Evolutionary conservation across 139 green algal genomes (phyloP), one percentile per base, ranked within the genome.

Genomic region (Trebouxia sp.): DNA sequence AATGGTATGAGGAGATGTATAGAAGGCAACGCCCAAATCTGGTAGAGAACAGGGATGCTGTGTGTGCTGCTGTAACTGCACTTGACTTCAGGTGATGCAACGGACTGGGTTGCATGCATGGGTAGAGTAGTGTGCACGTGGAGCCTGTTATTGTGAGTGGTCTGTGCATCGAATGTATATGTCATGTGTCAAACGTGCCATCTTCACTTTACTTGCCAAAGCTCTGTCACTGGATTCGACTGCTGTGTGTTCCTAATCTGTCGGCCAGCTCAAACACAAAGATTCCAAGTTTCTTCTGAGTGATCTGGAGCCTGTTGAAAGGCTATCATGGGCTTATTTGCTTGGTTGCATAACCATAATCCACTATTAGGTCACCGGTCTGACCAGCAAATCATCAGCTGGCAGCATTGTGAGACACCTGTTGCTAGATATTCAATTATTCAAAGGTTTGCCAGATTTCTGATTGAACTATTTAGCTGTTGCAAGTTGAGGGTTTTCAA

Each of bases 381-480:
- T n/a, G n/a, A n/a, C n/a, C n/a, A n/a, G n/a, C n/a, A n/a, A n/a
- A n/a, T n/a, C n/a, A n/a, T n/a, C n/a, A n/a, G n/a, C n/a, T n/a
- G n/a, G n/a, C n/a, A n/a, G n/a, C n/a, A n/a, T n/a, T n/a, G n/a
- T n/a, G n/a, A n/a, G n/a, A n/a, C n/a, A n/a, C n/a, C n/a, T n/a
- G n/a, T n/a, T n/a, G n/a, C n/a, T n/a, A n/a, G n/a, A n/a, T n/a
- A n/a, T n/a, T n/a, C n/a, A n/a, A n/a, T n/a, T n/a, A n/a, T n/a
- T n/a, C n/a, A n/a, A n/a, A n/a, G n/a, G n/a, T 69, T 69, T 69
- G 58, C 58, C 58, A 69, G 41, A 69, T 69, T 69, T 69, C 58
- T 69, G 58, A 69, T 69, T 69, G 41, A 30, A 69, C 58, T 30
- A 69, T 43, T 69, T 69, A 69, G 58, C 58, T 69, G 58, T 69